Base-by-base conservation (phyloP, 805 yeast species). In the Cyberlindnera xishuangbannaensis region DNA sequence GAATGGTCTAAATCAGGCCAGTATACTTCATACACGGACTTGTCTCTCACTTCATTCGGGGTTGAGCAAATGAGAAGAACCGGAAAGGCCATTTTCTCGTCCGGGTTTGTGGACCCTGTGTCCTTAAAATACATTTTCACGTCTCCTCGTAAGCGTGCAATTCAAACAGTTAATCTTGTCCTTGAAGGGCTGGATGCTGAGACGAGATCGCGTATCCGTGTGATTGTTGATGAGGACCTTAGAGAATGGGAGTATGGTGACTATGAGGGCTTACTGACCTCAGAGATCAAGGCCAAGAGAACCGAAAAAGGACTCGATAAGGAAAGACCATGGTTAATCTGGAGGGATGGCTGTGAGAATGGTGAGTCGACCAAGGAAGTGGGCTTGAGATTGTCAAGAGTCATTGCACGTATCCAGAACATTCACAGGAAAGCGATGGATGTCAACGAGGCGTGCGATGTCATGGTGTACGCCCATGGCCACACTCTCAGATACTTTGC, bases 231-330 rank as follows among this genome's bases (percentile, higher is more conserved):
- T 42, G 76, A 83, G 30, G 87, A 85, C 49, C 59, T 87, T 31
- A 72, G 92, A 47, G 97, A 90, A 61, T 90, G 97, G 97, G 94
- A 85, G 45, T 90, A 90, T 51, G 97, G 97, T 46, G 92, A 84
- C 52, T 90, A 90, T 57, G 97, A 90, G 65, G 97, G 97, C 5
- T 58, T 78, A 45, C 54, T 69, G 37, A 82, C 95, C 2, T 55
- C 62, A 6, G 75, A 88, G 48, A 86, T 88, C 55, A 61, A 69
- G 27, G 72, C 65, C 11, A 58, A 75, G 44, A 73, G 95, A 54
- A 60, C 61, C 18, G 47, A 60, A 18, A 67, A 78, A 34, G 94
- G 92, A 0, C 58, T 83, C 25, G 73, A 64, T 28, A 40, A 48
- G 20, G 69, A 64, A 25, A 50, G 45, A 22, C 63, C 64, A 5